A percentile compares a stretch with the other conserved stretches of the same genome.
phyloP scores from a whole-genome alignment of 2,329 filamentous ascomycete species.

The Paraphoma chrysanthemicola region DNA sequence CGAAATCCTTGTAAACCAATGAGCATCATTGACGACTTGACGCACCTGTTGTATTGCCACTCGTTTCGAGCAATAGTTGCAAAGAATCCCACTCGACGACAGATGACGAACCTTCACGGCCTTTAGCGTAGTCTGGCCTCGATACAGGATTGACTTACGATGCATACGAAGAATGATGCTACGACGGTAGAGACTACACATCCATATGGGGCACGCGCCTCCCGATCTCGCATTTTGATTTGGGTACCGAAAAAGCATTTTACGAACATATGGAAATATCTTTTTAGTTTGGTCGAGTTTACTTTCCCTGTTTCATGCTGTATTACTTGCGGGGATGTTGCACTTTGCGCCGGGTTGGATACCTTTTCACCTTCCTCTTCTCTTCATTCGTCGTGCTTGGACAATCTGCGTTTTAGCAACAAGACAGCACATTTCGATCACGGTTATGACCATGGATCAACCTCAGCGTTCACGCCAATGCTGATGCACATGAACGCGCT shows the following conservation, averaged over 20 bases:
- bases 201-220: slow-evolving; percentile 40
- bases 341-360: slow-evolving; percentile 10
- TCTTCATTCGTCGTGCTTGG: slow-evolving; percentile 6
- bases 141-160: slow-evolving; percentile 45
- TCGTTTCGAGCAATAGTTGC: slow-evolving; percentile 30
- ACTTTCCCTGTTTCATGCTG: slow-evolving; percentile 8
- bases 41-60: slow-evolving; percentile 28
- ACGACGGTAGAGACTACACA: slow-evolving; percentile 50
- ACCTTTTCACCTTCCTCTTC: slow-evolving; percentile 1
- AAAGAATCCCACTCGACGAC: slow-evolving; percentile 37
- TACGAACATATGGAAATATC: slow-evolving; percentile 37
- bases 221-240: slow-evolving; percentile 38
- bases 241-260: slow-evolving; percentile 45
- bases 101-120: slow-evolving; percentile 44
- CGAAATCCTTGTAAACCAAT: slow-evolving; percentile 70
- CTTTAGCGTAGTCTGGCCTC: slow-evolving; percentile 32
- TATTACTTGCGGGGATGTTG: slow-evolving; percentile 4
- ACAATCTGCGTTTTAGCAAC: background rate
- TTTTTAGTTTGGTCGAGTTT: slow-evolving; percentile 14
- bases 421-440: background rate
- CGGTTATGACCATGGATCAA: no score
- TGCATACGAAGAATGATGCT: slow-evolving; percentile 51
- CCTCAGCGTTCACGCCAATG: no score
- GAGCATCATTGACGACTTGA: slow-evolving; percentile 24
- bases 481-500: no score